Conservation (phyloP, 352 stramenopile species). For the Saprolegnia diclina region DNA sequence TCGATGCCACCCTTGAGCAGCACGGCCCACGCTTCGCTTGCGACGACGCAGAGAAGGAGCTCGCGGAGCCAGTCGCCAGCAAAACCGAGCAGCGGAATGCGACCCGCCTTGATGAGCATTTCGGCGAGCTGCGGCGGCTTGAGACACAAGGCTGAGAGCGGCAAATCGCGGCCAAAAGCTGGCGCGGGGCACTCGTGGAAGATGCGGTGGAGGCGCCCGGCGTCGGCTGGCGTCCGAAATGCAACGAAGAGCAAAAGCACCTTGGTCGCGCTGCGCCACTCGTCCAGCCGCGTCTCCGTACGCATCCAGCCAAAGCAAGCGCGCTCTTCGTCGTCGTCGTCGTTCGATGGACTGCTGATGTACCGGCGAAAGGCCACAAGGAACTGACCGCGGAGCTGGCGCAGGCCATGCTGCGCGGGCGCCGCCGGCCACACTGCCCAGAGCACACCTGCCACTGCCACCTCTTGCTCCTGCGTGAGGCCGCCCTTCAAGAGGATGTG, state of each 20-base stretch:
- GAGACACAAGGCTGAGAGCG: slow-evolving; percentile 11
- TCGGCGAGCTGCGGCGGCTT: slow-evolving; percentile 4
- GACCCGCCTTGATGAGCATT: slow-evolving; percentile 21
- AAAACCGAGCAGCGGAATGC: slow-evolving; percentile 13
- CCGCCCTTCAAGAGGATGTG: slow-evolving; percentile 10
- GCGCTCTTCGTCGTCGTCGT: background rate
- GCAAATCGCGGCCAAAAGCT: background rate
- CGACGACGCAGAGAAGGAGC: slow-evolving; percentile 11
- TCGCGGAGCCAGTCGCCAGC: slow-evolving; percentile 12
- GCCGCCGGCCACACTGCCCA: slow-evolving; percentile 17
- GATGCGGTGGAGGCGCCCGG: slow-evolving; percentile 2
- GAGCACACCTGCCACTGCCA: background rate
- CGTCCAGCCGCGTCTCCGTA: slow-evolving; percentile 6
- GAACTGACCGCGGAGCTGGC: slow-evolving; percentile 11
- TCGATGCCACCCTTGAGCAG: slow-evolving; percentile 23
- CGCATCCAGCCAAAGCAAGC: slow-evolving; percentile 24
- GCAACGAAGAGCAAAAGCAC: slow-evolving; percentile 19
- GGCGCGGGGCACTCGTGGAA: slow-evolving; percentile 6
- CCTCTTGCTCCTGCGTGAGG: slow-evolving; percentile 4
- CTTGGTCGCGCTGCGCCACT: slow-evolving; percentile 23
- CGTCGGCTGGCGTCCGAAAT: background rate
- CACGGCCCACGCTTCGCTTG: slow-evolving; percentile 14
- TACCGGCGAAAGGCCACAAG: slow-evolving; percentile 19
- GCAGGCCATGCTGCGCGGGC: background rate
- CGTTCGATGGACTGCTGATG: background rate